Base-by-base conservation (phyloP, 441 rosid species). In the Gossypium trilobum region DNA sequence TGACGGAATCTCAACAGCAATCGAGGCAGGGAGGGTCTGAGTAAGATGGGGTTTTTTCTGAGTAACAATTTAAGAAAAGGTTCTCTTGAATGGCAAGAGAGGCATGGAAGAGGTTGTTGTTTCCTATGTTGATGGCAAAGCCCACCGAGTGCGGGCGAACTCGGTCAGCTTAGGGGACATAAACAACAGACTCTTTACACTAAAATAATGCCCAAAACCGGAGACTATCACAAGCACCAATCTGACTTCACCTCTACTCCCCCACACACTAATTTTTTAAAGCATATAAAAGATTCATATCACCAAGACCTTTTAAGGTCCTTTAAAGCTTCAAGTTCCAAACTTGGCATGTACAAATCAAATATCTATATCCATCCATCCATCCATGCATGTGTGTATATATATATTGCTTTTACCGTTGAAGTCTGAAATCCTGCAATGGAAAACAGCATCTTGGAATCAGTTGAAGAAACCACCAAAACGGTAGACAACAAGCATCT, bases 371-470 rank as follows among this genome's bases (percentile, higher is more conserved):
- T 65, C 2, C n/a, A 44, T 11, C 36, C 36, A 31, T 5, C 5
- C 29, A 16, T 52, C 8, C 10, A 51, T 51, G 0, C 56, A 51
- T 14, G 3, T 14, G 20, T 51, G 1, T 16, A 59, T 62, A 23
- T 78, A 60, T 68, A 54, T 69, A 23, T 78, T 52, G 60, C 51
- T 75, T 80, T 75, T 68, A 80, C 79, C 81, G 80, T 87, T 84
- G 82, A 85, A 85, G 81, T 76, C 80, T 83, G 81, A 83, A 84
- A 80, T 81, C 89, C 92, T 85, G 88, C 85, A 87, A 88, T 82
- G 57, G 79, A 87, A 88, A 90, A 87, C 97, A 92, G 91, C 97
- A 90, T 90, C 90, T 88, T 52, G 90, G 84, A 74, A 84, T 87
- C 80, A 90, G 96, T 83, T 81, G 83, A 83, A 82, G 68, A 77